These are phyloP conservation scores for Aurantiochytrium sp. DNA, from an alignment of 108 stramenopile genomes.

Conservation along the genomic window DNA sequence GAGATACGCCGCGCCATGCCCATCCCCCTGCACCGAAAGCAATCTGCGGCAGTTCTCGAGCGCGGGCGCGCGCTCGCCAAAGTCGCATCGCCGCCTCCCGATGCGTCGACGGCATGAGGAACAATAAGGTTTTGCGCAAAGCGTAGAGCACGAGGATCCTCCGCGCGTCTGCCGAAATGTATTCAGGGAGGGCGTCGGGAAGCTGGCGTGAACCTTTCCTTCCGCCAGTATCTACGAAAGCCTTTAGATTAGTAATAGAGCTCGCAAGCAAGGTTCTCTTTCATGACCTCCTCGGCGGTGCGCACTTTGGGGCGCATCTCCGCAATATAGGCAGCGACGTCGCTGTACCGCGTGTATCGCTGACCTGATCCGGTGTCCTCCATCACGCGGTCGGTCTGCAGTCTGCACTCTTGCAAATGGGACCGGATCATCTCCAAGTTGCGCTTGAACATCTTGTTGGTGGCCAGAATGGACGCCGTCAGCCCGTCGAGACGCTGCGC, in stretches of 20 bases:
- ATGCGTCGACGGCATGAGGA: too few species aligned
- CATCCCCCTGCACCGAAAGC: neutral
- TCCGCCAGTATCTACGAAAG: too few species aligned
- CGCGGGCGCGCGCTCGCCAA: neutral
- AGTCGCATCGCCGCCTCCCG: too few species aligned
- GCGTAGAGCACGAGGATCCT: too few species aligned
- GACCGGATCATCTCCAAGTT: slow-evolving; percentile 10
- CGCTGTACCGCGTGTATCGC: neutral
- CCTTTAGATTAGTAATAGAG: too few species aligned
- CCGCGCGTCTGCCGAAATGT: too few species aligned
- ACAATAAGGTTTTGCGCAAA: too few species aligned
- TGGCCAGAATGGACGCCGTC: neutral
- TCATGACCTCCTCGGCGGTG: neutral
- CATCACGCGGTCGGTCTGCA: neutral
- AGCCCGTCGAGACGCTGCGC: neutral
- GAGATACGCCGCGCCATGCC: neutral
- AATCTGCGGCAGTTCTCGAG: neutral
- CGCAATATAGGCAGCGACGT: neutral
- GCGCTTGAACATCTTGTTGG: slow-evolving; percentile 3
- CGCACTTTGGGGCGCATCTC: slow-evolving; percentile 6
- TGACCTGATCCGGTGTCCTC: neutral
- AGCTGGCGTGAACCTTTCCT: too few species aligned
- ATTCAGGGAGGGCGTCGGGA: too few species aligned
- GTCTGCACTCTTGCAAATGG: neutral
- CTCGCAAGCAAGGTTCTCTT: neutral